Base-by-base conservation (phyloP, 2,329 filamentous ascomycete species). In the Penicillium sp. region DNA sequence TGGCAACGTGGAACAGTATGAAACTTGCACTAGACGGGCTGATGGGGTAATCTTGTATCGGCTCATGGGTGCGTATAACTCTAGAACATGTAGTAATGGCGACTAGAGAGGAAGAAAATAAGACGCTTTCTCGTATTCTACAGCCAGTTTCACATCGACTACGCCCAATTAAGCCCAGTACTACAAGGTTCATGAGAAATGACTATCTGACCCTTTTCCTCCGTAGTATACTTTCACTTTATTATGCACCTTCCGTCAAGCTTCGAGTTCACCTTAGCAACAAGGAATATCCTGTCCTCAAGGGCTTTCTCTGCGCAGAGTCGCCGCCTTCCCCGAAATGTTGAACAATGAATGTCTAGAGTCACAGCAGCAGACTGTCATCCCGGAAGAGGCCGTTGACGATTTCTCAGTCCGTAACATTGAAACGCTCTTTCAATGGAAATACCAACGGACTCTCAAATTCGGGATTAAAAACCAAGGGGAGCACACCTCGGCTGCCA, bases 161-260 rank as follows among this genome's bases (percentile, higher is more conserved):
- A n/a, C n/a, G n/a, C n/a, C n/a, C n/a, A n/a, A n/a, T n/a, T n/a
- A n/a, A n/a, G n/a, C n/a, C n/a, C n/a, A n/a, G n/a, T n/a, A n/a
- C n/a, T n/a, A n/a, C n/a, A n/a, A n/a, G n/a, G n/a, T n/a, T n/a
- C n/a, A n/a, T n/a, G n/a, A n/a, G n/a, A n/a, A n/a, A n/a, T n/a
- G n/a, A n/a, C n/a, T n/a, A n/a, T n/a, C n/a, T n/a, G n/a, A n/a
- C n/a, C n/a, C n/a, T n/a, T n/a, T n/a, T n/a, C n/a, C n/a, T n/a
- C n/a, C n/a, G n/a, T n/a, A 48, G 46, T n/a, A 13, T 44, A 7
- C 35, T 44, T 34, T 36, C 46, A 11, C 43, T 54, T 4, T 45
- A 50, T 35, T 27, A 34, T 18, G 45, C 45, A 5, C 46, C 51
- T 9, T 9, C 24, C 11, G 49, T 51, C 37, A 46, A 35, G n/a